These are phyloP conservation scores for Epicoccum nigrum DNA, from an alignment of 2,329 filamentous ascomycete genomes.

Conservation along the genomic window DNA sequence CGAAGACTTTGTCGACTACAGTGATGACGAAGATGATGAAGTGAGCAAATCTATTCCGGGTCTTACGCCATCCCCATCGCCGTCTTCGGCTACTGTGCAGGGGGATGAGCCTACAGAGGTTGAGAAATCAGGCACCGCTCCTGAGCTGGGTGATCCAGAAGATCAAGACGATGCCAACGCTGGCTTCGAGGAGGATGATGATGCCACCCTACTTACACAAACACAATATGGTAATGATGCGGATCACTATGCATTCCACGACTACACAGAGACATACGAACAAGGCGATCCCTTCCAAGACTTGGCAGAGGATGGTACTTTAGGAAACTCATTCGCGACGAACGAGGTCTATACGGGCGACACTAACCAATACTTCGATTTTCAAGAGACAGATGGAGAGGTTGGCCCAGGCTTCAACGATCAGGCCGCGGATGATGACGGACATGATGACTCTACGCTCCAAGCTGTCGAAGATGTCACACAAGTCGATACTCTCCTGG, in stretches of 20 bases:
- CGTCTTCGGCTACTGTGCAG: slow-evolving; percentile 43
- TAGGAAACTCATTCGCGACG: slow-evolving; percentile 20
- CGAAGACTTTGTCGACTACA: slow-evolving; percentile 58
- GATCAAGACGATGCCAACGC: slow-evolving; percentile 9
- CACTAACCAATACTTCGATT: slow-evolving; percentile 34
- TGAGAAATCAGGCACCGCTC: slow-evolving; percentile 11
- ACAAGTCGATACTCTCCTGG: slow-evolving; percentile 26
- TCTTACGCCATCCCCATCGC: slow-evolving; percentile 33
- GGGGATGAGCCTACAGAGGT: slow-evolving; percentile 35
- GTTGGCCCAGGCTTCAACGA: slow-evolving; percentile 20
- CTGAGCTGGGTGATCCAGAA: slow-evolving; percentile 9
- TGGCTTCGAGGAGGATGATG: slow-evolving; percentile 12
- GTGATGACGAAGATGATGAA: slow-evolving; percentile 51
- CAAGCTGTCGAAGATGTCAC: slow-evolving; percentile 18
- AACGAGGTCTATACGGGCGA: slow-evolving; percentile 21
- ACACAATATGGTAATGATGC: slow-evolving; percentile 20
- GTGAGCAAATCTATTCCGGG: slow-evolving; percentile 13
- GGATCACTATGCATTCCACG: slow-evolving; percentile 24
- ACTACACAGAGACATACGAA: slow-evolving; percentile 23
- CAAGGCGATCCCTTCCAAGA: slow-evolving; percentile 20
- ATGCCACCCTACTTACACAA: slow-evolving; percentile 13
- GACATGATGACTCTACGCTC: slow-evolving; percentile 11
- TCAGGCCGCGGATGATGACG: slow-evolving; percentile 16
- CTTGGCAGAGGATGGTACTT: slow-evolving; percentile 21
- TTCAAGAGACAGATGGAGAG: slow-evolving; percentile 24